Base-by-base conservation (phyloP, 2,329 filamentous ascomycete species). In the Fusarium clavum region DNA sequence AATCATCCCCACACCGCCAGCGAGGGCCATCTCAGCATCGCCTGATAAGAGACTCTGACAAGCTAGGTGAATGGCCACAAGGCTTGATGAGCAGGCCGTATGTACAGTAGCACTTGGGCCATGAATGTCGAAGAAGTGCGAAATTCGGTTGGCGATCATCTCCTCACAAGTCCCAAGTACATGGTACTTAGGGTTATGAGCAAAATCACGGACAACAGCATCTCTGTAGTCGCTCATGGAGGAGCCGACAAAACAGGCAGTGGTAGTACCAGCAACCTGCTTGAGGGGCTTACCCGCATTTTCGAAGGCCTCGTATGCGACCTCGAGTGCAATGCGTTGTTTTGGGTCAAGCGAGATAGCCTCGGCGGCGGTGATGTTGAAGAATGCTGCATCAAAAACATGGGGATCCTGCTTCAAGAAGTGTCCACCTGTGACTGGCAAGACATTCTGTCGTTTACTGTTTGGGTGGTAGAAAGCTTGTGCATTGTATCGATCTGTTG, bases 311-410 rank as follows among this genome's bases (percentile, higher is more conserved):
- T 67, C 53, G 14, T 61, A 67, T 8, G 53, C 52, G 16, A 41
- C 45, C 24, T 67, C 61, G 8, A 67, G 43, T 6, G 45, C 20
- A 6, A 61, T 13, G 3, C 60, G 46, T n/a, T 61, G 49, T 27
- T 67, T 53, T 2, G 64, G 64, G 27, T 67, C 60, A 34, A 67
- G 47, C 5, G 60, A 25, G 27, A 51, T 48, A 8, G 52, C 44
- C 16, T 67, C 61, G 2, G 22, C 24, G 2, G 61, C 38, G 6
- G 38, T 46, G 13, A 57, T 67, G 8, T 29, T 29, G 27, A 67
- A 64, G 30, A 67, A 67, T 1, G 47, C 22, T 4, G 41, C 43
- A 24, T 67, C 64, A 20, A 67, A 67, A 11, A 49, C 12, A n/a
- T 46, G 43, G 16, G 43, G 43, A 46, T 46, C 43, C 16, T 46